Base-by-base conservation (phyloP, 2,329 filamentous ascomycete species). In the Karstenula rhodostoma region DNA sequence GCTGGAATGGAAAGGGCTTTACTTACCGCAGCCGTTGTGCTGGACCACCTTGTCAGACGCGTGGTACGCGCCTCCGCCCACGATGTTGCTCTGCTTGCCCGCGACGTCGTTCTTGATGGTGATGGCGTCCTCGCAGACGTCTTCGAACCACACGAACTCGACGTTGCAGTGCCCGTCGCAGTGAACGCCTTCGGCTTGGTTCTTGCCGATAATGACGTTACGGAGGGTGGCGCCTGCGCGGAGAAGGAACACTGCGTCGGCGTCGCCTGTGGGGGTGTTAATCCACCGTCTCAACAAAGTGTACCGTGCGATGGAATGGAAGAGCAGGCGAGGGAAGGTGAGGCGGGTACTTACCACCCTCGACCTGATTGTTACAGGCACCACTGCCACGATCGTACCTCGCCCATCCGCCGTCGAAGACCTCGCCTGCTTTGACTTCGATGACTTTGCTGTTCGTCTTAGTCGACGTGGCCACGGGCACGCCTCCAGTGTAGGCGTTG, bases 181-280 rank as follows among this genome's bases (percentile, higher is more conserved):
- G 75, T 86, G 83, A 35, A 85, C 80, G 61, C 83, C 83, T 70
- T 85, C 84, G 29, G 79, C 77, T 67, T 84, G 80, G 59, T 81
- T 79, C 50, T 78, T 76, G 19, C 83, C 83, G 55, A 85, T 85
- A 71, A 85, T 85, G 66, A 83, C 82, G 64, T 85, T 85, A 59
- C 78, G 80, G 40, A 86, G 74, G 15, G 80, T 82, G 17, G 80
- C 83, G 23, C 83, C 83, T 23, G 77, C 72, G 62, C 80, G 76
- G 42, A 85, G 77, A 57, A 83, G 77, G 76, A 85, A 85, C 66
- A 85, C 82, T 42, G 83, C 80, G 44, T 82, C 81, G 0, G 73
- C 63, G 57, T 76, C 71, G 46, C 71, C 76, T 68, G 32, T 22
- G 10, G 2, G 4, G 1, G 27, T n/a, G 22, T 66, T 15, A 60